Base-by-base conservation (phyloP, 1,284 basidiomycete species). In the Cutaneotrichosporon cutaneum region DNA sequence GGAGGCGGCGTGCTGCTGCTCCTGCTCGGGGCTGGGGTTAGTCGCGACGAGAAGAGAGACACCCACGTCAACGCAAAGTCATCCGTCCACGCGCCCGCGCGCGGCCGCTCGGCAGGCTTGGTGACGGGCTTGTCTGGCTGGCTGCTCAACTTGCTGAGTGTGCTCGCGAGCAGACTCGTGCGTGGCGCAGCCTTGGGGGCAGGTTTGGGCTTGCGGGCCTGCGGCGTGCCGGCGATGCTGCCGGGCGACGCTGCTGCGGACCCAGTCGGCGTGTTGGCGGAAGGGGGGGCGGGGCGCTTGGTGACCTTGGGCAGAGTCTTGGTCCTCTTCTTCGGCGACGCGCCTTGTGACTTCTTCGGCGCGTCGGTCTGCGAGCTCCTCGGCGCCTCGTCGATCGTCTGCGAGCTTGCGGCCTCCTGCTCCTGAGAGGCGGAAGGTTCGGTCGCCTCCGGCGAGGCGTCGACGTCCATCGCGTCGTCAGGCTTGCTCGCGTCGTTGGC, bases 31-130 rank as follows among this genome's bases (percentile, higher is more conserved):
- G 0, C 63, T 65, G 60, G 42, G 47, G 48, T 61, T 14, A 58
- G 56, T 47, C 6, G 2, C 16, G 32, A 16, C 5, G 30, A 22
- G 4, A 14, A 22, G 44, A 16, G 14, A 22, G 14, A 9, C 4
- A 60, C 64, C 33, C 33, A 65, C 64, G 65, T 64, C 13, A 67
- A n/a, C 21, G 58, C 55, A 32, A 64, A 60, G 47, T 67, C 65
- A 24, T 67, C 62, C 18, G 52, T 54, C 65, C 65, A 67, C 10
- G 54, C 60, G 16, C 65, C 65, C 0, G 55, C 55, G 9, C 64
- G 59, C 47, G 60, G 58, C 18, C 63, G 60, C 35, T 64, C 63
- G 14, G 26, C 52, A 27, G 47, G 26, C 42, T 57, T 54, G 52
- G 24, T 22, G 11, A 24, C 16, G 5, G 42, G 26, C 35, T 55